Percentiles rank a stretch among this genome's conserved stretches.
Conservation (phyloP, 2,329 filamentous ascomycete genomes). For the Gremmenia infestans region DNA sequence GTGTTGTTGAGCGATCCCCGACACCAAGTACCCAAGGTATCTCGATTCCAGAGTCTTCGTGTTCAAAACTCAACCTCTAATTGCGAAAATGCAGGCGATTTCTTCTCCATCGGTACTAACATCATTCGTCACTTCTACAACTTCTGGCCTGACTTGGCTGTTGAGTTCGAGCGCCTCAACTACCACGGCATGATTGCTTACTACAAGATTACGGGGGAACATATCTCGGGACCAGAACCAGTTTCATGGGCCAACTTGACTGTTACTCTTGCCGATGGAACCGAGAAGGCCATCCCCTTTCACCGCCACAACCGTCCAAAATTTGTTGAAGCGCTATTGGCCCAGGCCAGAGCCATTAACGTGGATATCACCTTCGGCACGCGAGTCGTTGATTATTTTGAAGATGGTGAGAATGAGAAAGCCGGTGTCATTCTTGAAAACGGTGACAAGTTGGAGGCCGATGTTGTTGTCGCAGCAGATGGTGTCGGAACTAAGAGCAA, state of each 20-base stretch:
- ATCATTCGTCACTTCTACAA: slow-evolving; percentile 47
- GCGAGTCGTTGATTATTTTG: slow-evolving; percentile 43
- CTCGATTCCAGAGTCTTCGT: not conserved
- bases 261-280: not conserved
- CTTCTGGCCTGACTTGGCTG: slow-evolving; percentile 44
- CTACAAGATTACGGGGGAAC: slow-evolving; percentile 36
- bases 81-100: slow-evolving; percentile 28
- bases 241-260: not conserved
- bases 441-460: slow-evolving; percentile 38
- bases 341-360: slow-evolving; percentile 43
- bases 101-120: slow-evolving; percentile 50
- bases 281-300: slow-evolving; percentile 22
- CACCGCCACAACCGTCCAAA: slow-evolving; percentile 49
- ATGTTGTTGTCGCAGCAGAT: slow-evolving; percentile 37
- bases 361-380: slow-evolving; percentile 50
- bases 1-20: slow-evolving; percentile 42
- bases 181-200: slow-evolving; percentile 29
- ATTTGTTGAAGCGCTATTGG: slow-evolving; percentile 46
- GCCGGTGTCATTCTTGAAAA: slow-evolving; percentile 36
- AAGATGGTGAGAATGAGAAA: slow-evolving; percentile 36
- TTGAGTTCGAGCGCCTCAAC: slow-evolving; percentile 42
- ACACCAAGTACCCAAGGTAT: slow-evolving; percentile 37
- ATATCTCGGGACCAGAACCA: slow-evolving; percentile 40
- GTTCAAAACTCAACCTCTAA: not conserved
- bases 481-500: slow-evolving; percentile 30